Evolutionary conservation across 2,329 filamentous ascomycete genomes (phyloP).

Genomic region (Madurella fahalii): DNA sequence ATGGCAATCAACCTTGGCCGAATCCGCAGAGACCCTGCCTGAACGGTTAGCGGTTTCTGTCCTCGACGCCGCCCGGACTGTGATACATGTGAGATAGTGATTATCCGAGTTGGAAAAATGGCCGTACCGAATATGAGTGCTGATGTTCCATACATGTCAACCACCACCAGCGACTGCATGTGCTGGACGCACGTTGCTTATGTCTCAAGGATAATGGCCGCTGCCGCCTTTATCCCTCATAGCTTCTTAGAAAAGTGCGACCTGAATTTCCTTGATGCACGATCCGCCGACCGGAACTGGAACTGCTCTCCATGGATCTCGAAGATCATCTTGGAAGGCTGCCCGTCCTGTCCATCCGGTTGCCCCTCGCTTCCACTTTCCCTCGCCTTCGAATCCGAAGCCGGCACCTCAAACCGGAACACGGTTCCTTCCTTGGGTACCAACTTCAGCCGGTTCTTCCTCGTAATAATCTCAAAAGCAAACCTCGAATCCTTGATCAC

Average conservation of each 20-base stretch:
- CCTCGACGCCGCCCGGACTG: no score
- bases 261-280: conserved; percentile 90
- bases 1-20: no score
- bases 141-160: neutral
- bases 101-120: neutral
- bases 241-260: conserved; percentile 72
- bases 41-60: no score
- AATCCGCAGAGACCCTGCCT: no score
- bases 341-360: conserved; percentile 21
- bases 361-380: conserved; percentile 21
- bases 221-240: conserved; percentile 40
- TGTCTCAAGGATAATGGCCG: neutral
- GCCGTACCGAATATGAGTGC: neutral
- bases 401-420: conserved; percentile 70
- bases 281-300: conserved; percentile 73
- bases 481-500: conserved; percentile 85
- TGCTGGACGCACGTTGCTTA: neutral
- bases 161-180: neutral
- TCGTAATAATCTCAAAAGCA: conserved; percentile 79
- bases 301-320: conserved; percentile 88
- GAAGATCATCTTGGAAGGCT: conserved; percentile 54
- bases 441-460: conserved; percentile 64
- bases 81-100: no score
- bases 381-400: conserved; percentile 28
- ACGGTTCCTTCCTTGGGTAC: conserved; percentile 88